Evolutionary conservation across 139 green algal species (phyloP), one percentile per base, ranked within the genome.

Genomic region (Asterochloris erici): DNA sequence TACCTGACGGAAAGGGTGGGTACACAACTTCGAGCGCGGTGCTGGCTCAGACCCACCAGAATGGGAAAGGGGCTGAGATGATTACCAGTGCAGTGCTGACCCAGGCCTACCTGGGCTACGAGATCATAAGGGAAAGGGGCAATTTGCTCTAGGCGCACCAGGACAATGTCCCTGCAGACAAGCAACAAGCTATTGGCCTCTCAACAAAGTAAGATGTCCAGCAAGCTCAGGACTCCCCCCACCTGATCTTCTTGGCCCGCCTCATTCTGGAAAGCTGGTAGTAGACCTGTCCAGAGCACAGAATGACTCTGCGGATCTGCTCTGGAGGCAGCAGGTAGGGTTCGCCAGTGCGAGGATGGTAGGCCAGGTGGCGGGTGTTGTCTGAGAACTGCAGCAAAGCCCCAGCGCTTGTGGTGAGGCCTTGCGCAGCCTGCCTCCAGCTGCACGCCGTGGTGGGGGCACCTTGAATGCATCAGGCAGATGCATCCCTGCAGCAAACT

Each of bases 91-190:
- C 38, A 54, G 38, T 54, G 38, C 38, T 54, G 38, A 54, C 38
- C 6, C 38, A 54, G 66, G 64, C 90, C 26, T 38, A 88, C 85
- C 28, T 81, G 54, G 23, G 86, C 79, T 17, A 97, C 64, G 0
- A 89, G 81, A 81, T 96, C 93, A 85, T 95, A 85, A 0, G 93
- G 91, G 86, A 97, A 94, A 23, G 94, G 94, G n/a, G 89, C 88
- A 63, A 97, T 89, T 87, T 96, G 92, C 88, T 97, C 94, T 66
- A 97, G 73, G 0, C 94, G 86, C 74, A 95, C 89, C 26, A 97
- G 81, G 54, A 90, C 90, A 23, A 96, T 82, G 81, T 97, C 89
- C 27, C 79, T n/a, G n/a, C n/a, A n/a, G n/a, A n/a, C n/a, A n/a
- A n/a, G n/a, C n/a, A n/a, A n/a, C n/a, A n/a, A n/a, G n/a, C n/a